Conservation (phyloP, 108 stramenopile species). For the Nitzschia sp. region DNA sequence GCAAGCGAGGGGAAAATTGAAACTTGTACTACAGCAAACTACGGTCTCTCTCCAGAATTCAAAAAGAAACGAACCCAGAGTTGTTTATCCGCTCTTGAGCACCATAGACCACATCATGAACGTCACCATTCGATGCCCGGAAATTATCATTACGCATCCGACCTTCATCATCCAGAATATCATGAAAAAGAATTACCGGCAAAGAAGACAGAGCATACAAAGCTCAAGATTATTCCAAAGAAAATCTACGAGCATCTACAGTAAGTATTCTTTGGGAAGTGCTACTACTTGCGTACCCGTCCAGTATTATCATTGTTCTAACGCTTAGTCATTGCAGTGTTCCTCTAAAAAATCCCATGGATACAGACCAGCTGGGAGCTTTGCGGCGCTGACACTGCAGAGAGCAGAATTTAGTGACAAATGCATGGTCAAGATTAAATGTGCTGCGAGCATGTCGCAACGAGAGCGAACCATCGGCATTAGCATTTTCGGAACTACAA, state of each 20-base stretch:
- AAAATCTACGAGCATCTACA: slow-evolving; percentile 11
- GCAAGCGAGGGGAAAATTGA: slow-evolving; percentile 27
- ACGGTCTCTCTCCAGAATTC: slow-evolving; percentile 24
- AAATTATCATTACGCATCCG: not conserved
- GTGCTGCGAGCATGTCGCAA: too few relatives aligned
- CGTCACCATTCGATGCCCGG: not conserved
- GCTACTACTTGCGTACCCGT: too few relatives aligned
- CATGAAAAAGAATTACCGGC: slow-evolving; percentile 5
- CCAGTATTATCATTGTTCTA: too few relatives aligned
- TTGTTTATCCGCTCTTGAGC: not conserved
- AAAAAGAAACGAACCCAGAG: slow-evolving; percentile 14
- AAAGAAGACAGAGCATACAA: slow-evolving; percentile 20
- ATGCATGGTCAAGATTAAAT: too few relatives aligned
- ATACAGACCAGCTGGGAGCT: not conserved
- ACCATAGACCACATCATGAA: not conserved
- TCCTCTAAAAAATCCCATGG: slow-evolving; percentile 15
- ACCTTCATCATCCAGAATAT: not conserved
- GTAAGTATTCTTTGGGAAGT: slow-evolving; percentile 23
- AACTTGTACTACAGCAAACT: slow-evolving; percentile 7
- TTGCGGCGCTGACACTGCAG: not conserved
- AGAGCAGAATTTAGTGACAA: not conserved
- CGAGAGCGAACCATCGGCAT: too few relatives aligned
- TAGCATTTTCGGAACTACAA: too few relatives aligned
- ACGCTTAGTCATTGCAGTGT: not conserved
- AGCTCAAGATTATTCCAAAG: slow-evolving; percentile 26